Evolutionary conservation across 1,284 basidiomycete genomes (phyloP), one percentile per base, ranked within the genome.

Genomic region (Coniferiporia sulphurascens): DNA sequence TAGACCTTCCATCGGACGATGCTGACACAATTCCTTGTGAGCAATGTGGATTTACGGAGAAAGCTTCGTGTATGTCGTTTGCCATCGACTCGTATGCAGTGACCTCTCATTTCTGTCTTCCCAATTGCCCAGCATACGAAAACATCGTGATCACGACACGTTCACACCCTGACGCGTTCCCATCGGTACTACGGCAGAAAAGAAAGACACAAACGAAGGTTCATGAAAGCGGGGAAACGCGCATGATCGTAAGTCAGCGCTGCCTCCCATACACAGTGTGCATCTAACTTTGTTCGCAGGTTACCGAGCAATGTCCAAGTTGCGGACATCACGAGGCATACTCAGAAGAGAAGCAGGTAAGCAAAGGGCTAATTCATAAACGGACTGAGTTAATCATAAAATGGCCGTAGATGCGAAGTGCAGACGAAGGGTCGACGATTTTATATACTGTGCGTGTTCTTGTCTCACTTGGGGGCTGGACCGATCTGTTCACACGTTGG

Each of bases 161-260:
- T 44, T 97, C 95, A 1, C 91, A 95, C 63, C 89, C 93, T 0
- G 90, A 94, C 62, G 96, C 96, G 7, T 98, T 99, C 73, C 96
- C 96, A 0, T 95, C 93, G 22, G 82, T 87, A 0, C 74, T 99
- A 61, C 79, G 89, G 65, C 91, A 94, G 66, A 94, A 94, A 70
- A 82, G 95, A 54, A 95, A 95, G 70, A 96, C 94, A 0, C 91
- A 93, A 73, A 95, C 92, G 22, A 89, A 91, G 68, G 76, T 83
- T 35, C 87, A 93, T 64, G 88, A 89, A 50, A 82, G 82, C 41
- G 87, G 85, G 21, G 89, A 91, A 62, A 81, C 84, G 43, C 82
- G 91, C 67, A 86, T 83, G 60, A 82, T 84, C 80, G 93, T 89
- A 63, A 61, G 78, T 64, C n/a, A n/a, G n/a, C 35, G 48, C 9